Percentiles rank a stretch among this genome's conserved stretches.
phyloP scores from a whole-genome alignment of 345 rosid genomes.

The Eucalyptus decipiens region DNA sequence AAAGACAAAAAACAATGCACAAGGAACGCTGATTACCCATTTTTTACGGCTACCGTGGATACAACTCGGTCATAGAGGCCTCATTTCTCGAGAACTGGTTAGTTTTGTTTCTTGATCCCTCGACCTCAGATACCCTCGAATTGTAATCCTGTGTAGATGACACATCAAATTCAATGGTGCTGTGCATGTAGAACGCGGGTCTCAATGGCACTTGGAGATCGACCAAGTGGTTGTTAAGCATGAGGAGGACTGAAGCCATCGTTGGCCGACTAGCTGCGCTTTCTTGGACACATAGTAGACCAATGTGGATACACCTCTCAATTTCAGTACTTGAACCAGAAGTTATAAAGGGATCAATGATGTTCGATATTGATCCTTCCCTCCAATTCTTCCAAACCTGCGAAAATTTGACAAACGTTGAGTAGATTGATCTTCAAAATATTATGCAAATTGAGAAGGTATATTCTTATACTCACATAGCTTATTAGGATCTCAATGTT shows the following conservation, averaged over 20 bases:
- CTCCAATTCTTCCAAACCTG: conserved; percentile 59
- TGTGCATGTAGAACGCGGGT: conserved; percentile 25
- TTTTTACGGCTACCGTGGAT: neutral
- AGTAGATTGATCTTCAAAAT: neutral
- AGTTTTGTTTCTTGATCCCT: neutral
- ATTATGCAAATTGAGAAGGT: neutral
- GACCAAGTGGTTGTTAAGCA: conserved; percentile 37
- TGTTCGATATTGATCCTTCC: conserved; percentile 13
- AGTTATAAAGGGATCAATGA: conserved; percentile 28
- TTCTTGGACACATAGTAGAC: conserved; percentile 44
- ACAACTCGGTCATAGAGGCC: neutral
- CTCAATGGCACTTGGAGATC: conserved; percentile 21
- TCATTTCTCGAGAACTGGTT: neutral
- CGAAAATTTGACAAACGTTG: neutral
- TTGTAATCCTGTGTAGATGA: neutral
- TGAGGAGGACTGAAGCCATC: conserved; percentile 28
- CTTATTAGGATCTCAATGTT: conserved; percentile 8
- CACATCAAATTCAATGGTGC: neutral
- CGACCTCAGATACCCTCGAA: neutral
- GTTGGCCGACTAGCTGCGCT: conserved; percentile 26
- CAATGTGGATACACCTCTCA: conserved; percentile 46
- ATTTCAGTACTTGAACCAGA: conserved; percentile 15
- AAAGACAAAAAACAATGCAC: neutral
- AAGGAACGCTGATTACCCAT: neutral
- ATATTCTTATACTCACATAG: conserved; percentile 8